Percentiles rank a stretch among this genome's conserved stretches.
Conservation (phyloP, 768 basidiomycete genomes). For the Boletus insuetus region DNA sequence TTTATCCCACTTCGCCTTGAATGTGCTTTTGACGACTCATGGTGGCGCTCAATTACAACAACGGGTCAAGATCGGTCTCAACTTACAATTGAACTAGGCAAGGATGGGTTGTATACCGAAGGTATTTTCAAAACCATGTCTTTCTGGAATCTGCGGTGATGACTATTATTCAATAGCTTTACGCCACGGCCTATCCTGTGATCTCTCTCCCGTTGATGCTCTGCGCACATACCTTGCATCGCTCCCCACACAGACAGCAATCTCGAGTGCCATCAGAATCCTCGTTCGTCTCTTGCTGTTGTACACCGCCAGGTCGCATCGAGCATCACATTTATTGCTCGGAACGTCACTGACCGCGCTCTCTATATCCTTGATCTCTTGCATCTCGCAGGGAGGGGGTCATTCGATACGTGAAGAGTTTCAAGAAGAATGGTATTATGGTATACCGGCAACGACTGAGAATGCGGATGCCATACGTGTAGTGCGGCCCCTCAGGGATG, state of each 20-base stretch:
- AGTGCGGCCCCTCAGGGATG: slow-evolving; percentile 66
- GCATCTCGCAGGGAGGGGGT: slow-evolving; percentile 74
- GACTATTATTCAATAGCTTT: slow-evolving; percentile 18
- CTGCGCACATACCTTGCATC: slow-evolving; percentile 55
- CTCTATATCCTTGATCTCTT: slow-evolving; percentile 70
- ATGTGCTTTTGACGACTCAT: slow-evolving; percentile 65
- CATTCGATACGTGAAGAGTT: slow-evolving; percentile 66
- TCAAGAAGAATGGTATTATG: slow-evolving; percentile 65
- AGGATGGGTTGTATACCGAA: slow-evolving; percentile 47
- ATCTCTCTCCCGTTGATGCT: slow-evolving; percentile 26
- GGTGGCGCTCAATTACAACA: slow-evolving; percentile 58
- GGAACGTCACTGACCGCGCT: slow-evolving; percentile 80
- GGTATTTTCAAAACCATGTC: slow-evolving; percentile 10
- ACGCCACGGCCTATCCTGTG: slow-evolving; percentile 8
- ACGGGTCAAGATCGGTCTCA: slow-evolving; percentile 18
- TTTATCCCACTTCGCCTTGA: slow-evolving; percentile 67
- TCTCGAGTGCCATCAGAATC: slow-evolving; percentile 53
- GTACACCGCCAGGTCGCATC: slow-evolving; percentile 54
- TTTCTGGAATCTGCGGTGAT: slow-evolving; percentile 1
- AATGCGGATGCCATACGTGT: slow-evolving; percentile 40
- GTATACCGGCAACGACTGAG: slow-evolving; percentile 3
- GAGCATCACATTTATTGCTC: slow-evolving; percentile 73
- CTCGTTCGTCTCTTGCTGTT: slow-evolving; percentile 69
- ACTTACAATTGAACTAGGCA: slow-evolving; percentile 46
- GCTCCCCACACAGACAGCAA: slow-evolving; percentile 73